These are phyloP conservation scores for Aspergillus taichungensis DNA, from an alignment of 495 filamentous ascomycete genomes.

Conservation along the genomic window DNA sequence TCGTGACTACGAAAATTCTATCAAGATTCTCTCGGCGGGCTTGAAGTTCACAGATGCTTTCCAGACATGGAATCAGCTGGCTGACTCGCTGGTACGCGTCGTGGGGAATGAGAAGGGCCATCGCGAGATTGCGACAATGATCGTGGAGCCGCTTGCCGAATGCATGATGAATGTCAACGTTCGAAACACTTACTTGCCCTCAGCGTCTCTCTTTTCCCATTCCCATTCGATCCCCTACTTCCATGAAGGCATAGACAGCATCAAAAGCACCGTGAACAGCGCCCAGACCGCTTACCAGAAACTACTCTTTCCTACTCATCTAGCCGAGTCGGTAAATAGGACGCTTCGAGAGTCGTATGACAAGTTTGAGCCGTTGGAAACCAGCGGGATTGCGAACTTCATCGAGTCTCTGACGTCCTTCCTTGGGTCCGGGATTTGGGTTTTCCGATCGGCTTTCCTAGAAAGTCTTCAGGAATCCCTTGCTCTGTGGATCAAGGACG, in stretches of 20 bases:
- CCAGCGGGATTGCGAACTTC: constrained; percentile 20
- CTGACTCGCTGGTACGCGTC: constrained; percentile 47
- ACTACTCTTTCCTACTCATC: constrained; percentile 17
- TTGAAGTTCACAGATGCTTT: constrained; percentile 35
- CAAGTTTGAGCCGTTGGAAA: constrained; percentile 15
- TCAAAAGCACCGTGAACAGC: neutral
- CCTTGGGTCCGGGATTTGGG: constrained; percentile 22
- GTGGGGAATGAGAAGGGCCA: constrained; percentile 60
- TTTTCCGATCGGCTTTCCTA: constrained; percentile 25
- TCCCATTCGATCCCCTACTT: constrained; percentile 26
- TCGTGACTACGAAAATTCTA: constrained; percentile 60
- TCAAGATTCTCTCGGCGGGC: constrained; percentile 58
- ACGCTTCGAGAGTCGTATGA: constrained; percentile 25
- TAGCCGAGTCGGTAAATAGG: constrained; percentile 19
- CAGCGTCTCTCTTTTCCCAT: constrained; percentile 26
- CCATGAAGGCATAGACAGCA: constrained; percentile 3
- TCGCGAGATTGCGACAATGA: constrained; percentile 46
- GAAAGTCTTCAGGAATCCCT: constrained; percentile 25
- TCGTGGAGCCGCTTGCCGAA: constrained; percentile 66
- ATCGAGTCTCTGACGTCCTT: constrained; percentile 35
- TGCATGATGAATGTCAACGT: constrained; percentile 15
- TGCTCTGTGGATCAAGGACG: constrained; percentile 27
- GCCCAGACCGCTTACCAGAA: neutral
- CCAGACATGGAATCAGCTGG: constrained; percentile 52
- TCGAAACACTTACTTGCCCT: constrained; percentile 18